A percentile compares a stretch with the other conserved stretches of the same genome.
Conservation (phyloP, 768 basidiomycete genomes). For the Kwoniella heveanensis region DNA sequence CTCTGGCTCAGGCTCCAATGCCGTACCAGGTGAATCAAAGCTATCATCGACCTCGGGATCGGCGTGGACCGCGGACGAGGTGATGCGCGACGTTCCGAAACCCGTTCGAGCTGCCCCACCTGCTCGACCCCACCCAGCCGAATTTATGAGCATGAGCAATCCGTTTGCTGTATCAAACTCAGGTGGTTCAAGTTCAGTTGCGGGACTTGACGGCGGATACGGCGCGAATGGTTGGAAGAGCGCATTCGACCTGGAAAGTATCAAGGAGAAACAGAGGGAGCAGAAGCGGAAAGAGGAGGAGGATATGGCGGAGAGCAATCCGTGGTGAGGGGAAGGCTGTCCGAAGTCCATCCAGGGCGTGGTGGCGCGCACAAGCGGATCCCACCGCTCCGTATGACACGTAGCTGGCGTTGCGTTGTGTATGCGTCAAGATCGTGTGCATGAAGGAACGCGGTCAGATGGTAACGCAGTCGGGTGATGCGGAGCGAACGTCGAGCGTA, state of each 20-base stretch:
- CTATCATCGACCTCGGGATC: neutral
- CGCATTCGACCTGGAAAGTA: neutral
- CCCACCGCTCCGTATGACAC: too few species aligned
- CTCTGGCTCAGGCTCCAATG: neutral
- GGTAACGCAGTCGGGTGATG: too few species aligned
- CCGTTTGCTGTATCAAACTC: conserved; percentile 26
- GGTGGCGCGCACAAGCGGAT: too few species aligned
- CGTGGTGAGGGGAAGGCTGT: neutral
- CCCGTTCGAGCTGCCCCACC: conserved; percentile 45
- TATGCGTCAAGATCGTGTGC: too few species aligned
- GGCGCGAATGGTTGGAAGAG: neutral
- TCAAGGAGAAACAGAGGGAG: conserved; percentile 2
- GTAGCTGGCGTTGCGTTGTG: too few species aligned
- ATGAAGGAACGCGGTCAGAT: too few species aligned
- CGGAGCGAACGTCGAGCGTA: too few species aligned
- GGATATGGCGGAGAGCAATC: conserved; percentile 5
- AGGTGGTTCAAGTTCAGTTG: neutral
- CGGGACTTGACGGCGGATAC: neutral
- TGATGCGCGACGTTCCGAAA: conserved; percentile 11
- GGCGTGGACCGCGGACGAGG: conserved; percentile 3
- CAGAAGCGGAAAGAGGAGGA: neutral
- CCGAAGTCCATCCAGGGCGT: too few species aligned
- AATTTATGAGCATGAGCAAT: conserved; percentile 36
- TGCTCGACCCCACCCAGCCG: conserved; percentile 48
- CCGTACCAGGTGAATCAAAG: neutral